Base-by-base conservation (phyloP, 768 basidiomycete genomes). In the Lentinula sp. region DNA sequence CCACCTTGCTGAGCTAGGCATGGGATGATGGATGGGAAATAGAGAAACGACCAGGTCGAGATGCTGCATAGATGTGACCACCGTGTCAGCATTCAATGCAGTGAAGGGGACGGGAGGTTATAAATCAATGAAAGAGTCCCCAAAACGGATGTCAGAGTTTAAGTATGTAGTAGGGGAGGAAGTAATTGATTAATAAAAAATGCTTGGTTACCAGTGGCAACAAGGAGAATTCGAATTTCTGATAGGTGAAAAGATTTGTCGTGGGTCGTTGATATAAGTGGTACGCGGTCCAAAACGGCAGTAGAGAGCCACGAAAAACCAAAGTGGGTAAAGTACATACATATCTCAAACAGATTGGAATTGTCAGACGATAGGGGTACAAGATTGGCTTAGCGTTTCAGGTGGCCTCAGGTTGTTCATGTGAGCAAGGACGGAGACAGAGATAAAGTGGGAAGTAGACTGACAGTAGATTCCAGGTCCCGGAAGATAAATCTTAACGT, bases 21-120 rank as follows among this genome's bases (percentile, higher is more conserved):
- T 49, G 15, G 10, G 43, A 57, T 45, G 35, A 45, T 41, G 12
- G 49, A 41, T n/a, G 59, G 41, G 4, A 37, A 37, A 33, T 18
- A 52, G 28, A 60, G 6, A 39, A 52, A 52, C 9, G 18, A 49
- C 49, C 6, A 52, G 37, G 50, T 15, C 37, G 7, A 42, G 36
- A 52, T 49, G 28, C 41, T 36, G 41, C 20, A 51, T 32, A 60
- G 32, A 50, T 33, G 48, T 28, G 12, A 28, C 59, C 59, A 52
- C 49, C 41, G 59, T 39, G 50, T 36, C 59, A 60, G 59, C 59
- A 60, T 60, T 60, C 59, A 52, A 60, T 41, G 59, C 49, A 45
- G n/a, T 51, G 50, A 42, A 43, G 59, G 46, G 16, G 37, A 51
- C 32, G 48, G 33, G 58, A 41, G 20, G 35, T 6, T 12, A 18